A percentile compares a stretch with the other conserved stretches of the same genome.
These are phyloP conservation scores for Globisporangium rhizosaccharum DNA, from an alignment of 352 stramenopile species.

Conservation along the genomic window DNA sequence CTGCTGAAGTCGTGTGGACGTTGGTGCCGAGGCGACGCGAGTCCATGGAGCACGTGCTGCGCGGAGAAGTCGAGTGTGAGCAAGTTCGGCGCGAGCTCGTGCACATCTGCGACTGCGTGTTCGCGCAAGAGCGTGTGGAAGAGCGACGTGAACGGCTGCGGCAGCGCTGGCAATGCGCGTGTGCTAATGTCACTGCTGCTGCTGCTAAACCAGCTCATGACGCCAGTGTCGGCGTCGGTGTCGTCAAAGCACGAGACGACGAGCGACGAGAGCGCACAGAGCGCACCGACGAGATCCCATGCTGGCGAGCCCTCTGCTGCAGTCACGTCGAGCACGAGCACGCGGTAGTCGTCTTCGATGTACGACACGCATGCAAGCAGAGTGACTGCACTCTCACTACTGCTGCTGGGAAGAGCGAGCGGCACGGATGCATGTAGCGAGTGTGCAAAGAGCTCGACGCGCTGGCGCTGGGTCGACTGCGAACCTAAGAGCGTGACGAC, in stretches of 20 bases:
- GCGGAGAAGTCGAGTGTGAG: constrained; percentile 48
- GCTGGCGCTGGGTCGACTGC: constrained; percentile 20
- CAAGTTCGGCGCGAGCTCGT: constrained; percentile 52
- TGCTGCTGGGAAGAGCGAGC: neutral
- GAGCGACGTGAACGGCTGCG: constrained; percentile 37
- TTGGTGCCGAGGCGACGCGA: constrained; percentile 6
- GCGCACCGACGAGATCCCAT: constrained; percentile 24
- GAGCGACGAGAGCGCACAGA: constrained; percentile 63
- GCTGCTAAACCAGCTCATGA: neutral
- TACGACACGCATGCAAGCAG: constrained; percentile 37
- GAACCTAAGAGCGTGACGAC: constrained; percentile 42
- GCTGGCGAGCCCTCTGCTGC: neutral
- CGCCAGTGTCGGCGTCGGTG: neutral
- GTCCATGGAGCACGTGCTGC: constrained; percentile 13
- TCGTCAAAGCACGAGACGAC: constrained; percentile 41
- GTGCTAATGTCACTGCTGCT: neutral
- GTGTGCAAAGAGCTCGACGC: constrained; percentile 25
- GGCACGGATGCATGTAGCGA: constrained; percentile 23
- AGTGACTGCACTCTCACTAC: constrained; percentile 18
- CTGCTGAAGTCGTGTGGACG: neutral
- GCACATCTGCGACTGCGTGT: constrained; percentile 40
- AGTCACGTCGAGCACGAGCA: constrained; percentile 49
- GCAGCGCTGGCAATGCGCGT: constrained; percentile 7
- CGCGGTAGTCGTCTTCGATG: constrained; percentile 41
- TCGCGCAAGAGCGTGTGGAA: constrained; percentile 43